Conservation (phyloP, 164 flowering plant species). For the Akebia trifoliata region DNA sequence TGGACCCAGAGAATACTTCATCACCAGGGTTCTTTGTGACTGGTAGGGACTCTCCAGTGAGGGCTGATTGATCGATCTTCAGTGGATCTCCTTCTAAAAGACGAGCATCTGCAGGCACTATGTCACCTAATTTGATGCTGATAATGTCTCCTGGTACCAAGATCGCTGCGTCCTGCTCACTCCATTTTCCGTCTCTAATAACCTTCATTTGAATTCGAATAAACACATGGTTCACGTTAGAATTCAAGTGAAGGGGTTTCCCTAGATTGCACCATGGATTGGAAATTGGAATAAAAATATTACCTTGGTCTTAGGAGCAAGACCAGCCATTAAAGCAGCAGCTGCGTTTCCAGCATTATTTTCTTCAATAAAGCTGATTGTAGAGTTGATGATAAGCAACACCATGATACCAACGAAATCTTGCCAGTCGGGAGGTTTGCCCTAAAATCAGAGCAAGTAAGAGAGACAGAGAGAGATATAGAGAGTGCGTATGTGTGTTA, state of each 20-base stretch:
- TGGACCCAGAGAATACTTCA: conserved; percentile 30
- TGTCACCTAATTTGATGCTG: conserved; percentile 31
- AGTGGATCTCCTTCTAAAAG: conserved; percentile 26
- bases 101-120: conserved; percentile 30
- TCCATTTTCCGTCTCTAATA: conserved; percentile 28
- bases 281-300: too few relatives aligned
- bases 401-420: conserved; percentile 27
- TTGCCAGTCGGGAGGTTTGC: conserved; percentile 29
- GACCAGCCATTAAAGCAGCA: conserved; percentile 30
- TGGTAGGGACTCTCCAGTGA: conserved; percentile 31
- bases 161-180: conserved; percentile 28
- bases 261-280: too few relatives aligned
- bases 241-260: too few relatives aligned
- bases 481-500: too few relatives aligned
- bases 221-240: neutral
- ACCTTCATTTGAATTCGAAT: conserved; percentile 20
- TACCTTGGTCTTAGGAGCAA: conserved; percentile 31
- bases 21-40: conserved; percentile 26
- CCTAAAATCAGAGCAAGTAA: conserved; percentile 9
- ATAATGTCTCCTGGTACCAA: conserved; percentile 28
- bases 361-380: conserved; percentile 29
- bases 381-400: conserved; percentile 27
- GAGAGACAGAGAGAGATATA: conserved; percentile 4
- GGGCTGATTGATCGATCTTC: conserved; percentile 29
- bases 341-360: conserved; percentile 31